Evolutionary conservation across 2,329 filamentous ascomycete species (phyloP), one percentile per base, ranked within the genome.

Genomic region (Cyclaneusma minus): DNA sequence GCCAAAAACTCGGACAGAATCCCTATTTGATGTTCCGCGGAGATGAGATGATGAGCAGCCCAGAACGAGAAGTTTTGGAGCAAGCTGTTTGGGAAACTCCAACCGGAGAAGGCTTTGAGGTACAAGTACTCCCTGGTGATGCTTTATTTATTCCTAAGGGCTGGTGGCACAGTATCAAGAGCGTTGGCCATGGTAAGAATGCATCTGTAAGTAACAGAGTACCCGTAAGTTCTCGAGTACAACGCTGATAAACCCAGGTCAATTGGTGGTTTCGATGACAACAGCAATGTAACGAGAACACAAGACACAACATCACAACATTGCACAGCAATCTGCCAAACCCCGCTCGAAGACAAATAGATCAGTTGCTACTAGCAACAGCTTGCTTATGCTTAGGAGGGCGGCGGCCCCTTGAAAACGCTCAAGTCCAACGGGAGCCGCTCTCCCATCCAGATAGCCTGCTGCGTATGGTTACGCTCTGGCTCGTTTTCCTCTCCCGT

Each of bases 21-120:
- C 55, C 53, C 9, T 61, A 32, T 12, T 29, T 31, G 12, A 32
- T 18, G 8, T 32, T 94, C 37, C 64, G 84, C 30, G 79, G 80
- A 0, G 63, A 74, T 7, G 84, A 93, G 45, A 94, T 95, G 85
- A 94, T 95, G 84, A 61, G 73, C 27, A 84, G 84, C 0, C 51
- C 55, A 2, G 82, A 93, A 52, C 71, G 71, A 36, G 50, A 58
- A 12, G 55, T 62, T 3, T 49, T 94, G 9, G 69, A 85, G 36
- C 52, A 63, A 2, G 70, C 64, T 3, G 62, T 93, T 3, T 95
- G 87, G 89, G 54, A 38, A 41, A 24, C 25, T 27, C 13, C 14
- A 2, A n/a, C 11, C 9, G 13, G 19, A 7, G 29, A 37, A 27
- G 19, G 31, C 13, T 13, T 40, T 32, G 33, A 48, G 38, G 67